Evolutionary conservation across 1,284 basidiomycete species (phyloP), one percentile per base, ranked within the genome.

Genomic region (Ceratorhiza oryzae-sativae): DNA sequence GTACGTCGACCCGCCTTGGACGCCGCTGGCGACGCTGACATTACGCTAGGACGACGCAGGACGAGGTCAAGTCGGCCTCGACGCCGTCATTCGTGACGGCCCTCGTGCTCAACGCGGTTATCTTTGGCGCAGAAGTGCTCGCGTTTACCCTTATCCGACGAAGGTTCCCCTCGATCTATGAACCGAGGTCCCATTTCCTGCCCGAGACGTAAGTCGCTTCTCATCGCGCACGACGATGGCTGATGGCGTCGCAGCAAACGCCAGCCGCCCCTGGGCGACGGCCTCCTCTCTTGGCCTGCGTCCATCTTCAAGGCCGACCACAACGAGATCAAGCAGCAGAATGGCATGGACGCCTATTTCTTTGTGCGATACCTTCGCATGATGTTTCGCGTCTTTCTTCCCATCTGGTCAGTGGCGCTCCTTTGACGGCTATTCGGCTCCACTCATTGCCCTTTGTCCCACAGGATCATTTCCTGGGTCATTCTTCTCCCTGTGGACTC

Each of bases 331-430:
- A 75, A 71, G 39, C 79, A 81, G n/a, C 83, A 86, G 77, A 90
- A 90, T 78, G 88, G 88, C 1, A 81, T 90, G 39, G 92, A 93
- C 78, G 89, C 91, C 74, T 93, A 87, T 80, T 87, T 92, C 83
- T 91, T 91, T 77, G 80, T 87, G 68, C 82, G 84, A 18, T 93
- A 89, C 79, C 80, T 92, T 49, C 85, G 86, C 74, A 83, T 90
- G 78, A 83, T 89, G 76, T 80, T 89, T 73, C 85, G 85, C 77
- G 87, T 91, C 32, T 89, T 92, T 77, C 77, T 87, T 6, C 86
- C 87, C 6, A 88, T 89, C 77, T 90, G 88, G 76, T 23, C 27
- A 10, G 63, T 39, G 12, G 10, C 39, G 2, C 9, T 45, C n/a
- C 15, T 56, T 3, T 18, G 25, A n/a, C 12, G 10, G 18, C 3